Conservation (phyloP, 768 basidiomycete genomes). For the Heimioporus sp. region DNA sequence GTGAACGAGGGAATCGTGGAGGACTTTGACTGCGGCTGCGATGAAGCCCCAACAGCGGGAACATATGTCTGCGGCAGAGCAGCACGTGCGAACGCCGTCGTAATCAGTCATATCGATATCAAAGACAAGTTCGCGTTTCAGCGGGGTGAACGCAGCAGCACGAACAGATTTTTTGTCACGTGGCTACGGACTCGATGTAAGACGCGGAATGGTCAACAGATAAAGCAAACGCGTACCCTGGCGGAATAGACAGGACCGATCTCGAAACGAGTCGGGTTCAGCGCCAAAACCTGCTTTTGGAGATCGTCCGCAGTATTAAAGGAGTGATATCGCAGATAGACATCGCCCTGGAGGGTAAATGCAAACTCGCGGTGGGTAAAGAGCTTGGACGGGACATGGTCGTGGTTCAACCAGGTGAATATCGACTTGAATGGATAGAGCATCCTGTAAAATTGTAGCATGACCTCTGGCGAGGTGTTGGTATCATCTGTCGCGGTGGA, state of each 20-base stretch:
- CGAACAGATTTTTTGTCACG: conserved; percentile 84
- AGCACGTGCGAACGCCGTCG: conserved; percentile 93
- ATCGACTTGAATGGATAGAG: conserved; percentile 95
- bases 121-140: conserved; percentile 91
- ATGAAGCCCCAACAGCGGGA: conserved; percentile 94
- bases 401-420: conserved; percentile 94
- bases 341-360: conserved; percentile 87
- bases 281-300: conserved; percentile 80
- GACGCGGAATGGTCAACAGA: not conserved
- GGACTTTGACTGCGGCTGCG: conserved; percentile 82
- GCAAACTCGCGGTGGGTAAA: conserved; percentile 96
- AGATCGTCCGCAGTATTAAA: conserved; percentile 85
- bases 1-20: conserved; percentile 75
- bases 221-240: conserved; percentile 53
- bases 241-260: conserved; percentile 93
- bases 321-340: conserved; percentile 94
- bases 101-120: conserved; percentile 99
- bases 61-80: conserved; percentile 89
- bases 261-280: conserved; percentile 93
- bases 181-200: conserved; percentile 50
- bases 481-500: conserved; percentile 10
- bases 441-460: conserved; percentile 81
- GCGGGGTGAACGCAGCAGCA: conserved; percentile 64
- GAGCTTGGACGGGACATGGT: conserved; percentile 70
- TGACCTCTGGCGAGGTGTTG: conserved; percentile 54